phyloP scores from a whole-genome alignment of 2,329 filamentous ascomycete species.

The Aureobasidium sp. region DNA sequence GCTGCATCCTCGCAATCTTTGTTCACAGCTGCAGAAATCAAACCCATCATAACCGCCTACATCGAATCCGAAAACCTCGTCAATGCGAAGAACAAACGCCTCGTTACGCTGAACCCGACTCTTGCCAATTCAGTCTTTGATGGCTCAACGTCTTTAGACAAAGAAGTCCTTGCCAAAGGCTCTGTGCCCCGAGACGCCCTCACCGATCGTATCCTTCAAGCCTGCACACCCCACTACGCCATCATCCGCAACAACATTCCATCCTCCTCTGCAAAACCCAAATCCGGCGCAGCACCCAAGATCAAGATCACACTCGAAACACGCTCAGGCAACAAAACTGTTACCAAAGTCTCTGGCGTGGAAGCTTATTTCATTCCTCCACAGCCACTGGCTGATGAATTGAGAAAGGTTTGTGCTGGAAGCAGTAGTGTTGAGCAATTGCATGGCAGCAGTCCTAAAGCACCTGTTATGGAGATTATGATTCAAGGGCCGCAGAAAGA shows the following conservation, averaged over 20 bases:
- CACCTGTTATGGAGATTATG: slow-evolving; percentile 59
- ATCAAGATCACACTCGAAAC: slow-evolving; percentile 55
- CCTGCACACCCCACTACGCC: slow-evolving; percentile 50
- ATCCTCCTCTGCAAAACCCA: slow-evolving; percentile 48
- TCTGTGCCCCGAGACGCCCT: slow-evolving; percentile 54
- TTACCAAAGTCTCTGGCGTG: slow-evolving; percentile 55
- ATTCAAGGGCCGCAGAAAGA: slow-evolving; percentile 61
- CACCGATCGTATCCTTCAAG: slow-evolving; percentile 50
- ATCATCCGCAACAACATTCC: slow-evolving; percentile 41
- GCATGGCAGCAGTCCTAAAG: slow-evolving; percentile 52
- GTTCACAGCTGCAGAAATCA: slow-evolving; percentile 55
- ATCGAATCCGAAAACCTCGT: slow-evolving; percentile 51
- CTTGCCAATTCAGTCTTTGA: slow-evolving; percentile 56
- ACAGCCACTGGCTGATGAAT: slow-evolving; percentile 54
- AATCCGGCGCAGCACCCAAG: slow-evolving; percentile 54
- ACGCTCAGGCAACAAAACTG: slow-evolving; percentile 58
- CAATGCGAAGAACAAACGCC: slow-evolving; percentile 51
- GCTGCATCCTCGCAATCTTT: slow-evolving; percentile 40
- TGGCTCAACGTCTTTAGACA: slow-evolving; percentile 46
- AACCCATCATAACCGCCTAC: slow-evolving; percentile 50
- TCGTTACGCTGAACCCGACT: slow-evolving; percentile 55
- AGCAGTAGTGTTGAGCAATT: slow-evolving; percentile 57
- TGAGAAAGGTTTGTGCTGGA: slow-evolving; percentile 62
- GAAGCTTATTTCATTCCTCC: slow-evolving; percentile 57
- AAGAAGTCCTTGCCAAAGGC: slow-evolving; percentile 50